Evolutionary conservation across 352 stramenopile genomes (phyloP).

Genomic region (Phytophthora pinifolia): DNA sequence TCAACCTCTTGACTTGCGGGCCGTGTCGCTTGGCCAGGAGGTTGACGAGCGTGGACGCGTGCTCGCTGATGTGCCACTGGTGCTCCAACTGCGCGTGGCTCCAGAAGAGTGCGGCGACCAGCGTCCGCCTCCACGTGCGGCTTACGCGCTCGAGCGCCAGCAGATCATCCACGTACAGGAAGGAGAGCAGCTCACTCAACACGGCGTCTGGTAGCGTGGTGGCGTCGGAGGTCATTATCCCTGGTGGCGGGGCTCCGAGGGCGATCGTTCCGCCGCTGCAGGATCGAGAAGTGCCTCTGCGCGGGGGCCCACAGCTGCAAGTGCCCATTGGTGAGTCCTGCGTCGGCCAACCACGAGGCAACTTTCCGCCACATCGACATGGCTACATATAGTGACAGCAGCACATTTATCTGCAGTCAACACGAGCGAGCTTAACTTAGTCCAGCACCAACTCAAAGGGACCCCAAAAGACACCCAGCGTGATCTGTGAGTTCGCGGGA

Average conservation of each 20-base stretch:
- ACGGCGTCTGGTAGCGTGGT: slow-evolving; percentile 20
- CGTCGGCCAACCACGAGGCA: slow-evolving; percentile 15
- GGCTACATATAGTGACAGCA: slow-evolving; percentile 12
- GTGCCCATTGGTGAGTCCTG: slow-evolving; percentile 22
- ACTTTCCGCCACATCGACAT: slow-evolving; percentile 17
- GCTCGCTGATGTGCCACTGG: slow-evolving; percentile 31
- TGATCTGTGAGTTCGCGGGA: no score
- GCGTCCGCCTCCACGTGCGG: slow-evolving; percentile 31
- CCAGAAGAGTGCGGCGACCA: slow-evolving; percentile 39
- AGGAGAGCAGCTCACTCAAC: slow-evolving; percentile 43
- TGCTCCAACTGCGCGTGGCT: slow-evolving; percentile 32
- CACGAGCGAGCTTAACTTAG: no score
- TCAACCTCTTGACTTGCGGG: slow-evolving; percentile 34
- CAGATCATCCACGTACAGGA: slow-evolving; percentile 52
- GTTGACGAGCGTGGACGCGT: slow-evolving; percentile 28
- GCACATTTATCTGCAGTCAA: no score
- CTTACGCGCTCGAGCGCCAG: slow-evolving; percentile 52
- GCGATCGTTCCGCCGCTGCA: slow-evolving; percentile 24
- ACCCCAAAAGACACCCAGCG: no score
- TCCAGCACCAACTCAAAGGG: no score
- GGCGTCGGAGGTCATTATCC: slow-evolving; percentile 15
- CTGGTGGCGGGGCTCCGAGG: not conserved
- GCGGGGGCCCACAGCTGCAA: not conserved
- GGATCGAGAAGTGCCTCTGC: slow-evolving; percentile 9
- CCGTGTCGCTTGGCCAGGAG: slow-evolving; percentile 44